These are phyloP conservation scores for Stephanodiscus triporus DNA, from an alignment of 108 stramenopile species.

Conservation along the genomic window DNA sequence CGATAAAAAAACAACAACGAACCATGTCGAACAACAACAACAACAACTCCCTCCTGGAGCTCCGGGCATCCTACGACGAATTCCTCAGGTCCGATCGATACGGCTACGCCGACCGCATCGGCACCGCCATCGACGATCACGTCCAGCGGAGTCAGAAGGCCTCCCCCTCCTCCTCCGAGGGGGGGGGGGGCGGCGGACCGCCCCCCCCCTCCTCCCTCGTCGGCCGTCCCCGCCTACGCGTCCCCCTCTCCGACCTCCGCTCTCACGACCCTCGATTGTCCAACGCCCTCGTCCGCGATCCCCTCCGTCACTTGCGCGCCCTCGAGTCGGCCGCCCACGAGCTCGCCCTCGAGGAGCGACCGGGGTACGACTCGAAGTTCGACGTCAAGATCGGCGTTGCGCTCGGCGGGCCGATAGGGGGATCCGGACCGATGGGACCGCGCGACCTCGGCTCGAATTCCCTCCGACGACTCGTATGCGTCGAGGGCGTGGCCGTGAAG, in stretches of 20 bases:
- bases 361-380: slow-evolving; percentile 70
- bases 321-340: slow-evolving; percentile 79
- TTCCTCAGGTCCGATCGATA: slow-evolving; percentile 49
- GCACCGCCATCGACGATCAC: slow-evolving; percentile 72
- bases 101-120: slow-evolving; percentile 54
- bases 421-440: slow-evolving; percentile 67
- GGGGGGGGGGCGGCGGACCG: slow-evolving; percentile 4
- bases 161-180: slow-evolving; percentile 15
- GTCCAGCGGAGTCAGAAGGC: slow-evolving; percentile 50
- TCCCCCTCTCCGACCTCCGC: slow-evolving; percentile 72
- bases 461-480: slow-evolving; percentile 88
- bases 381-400: slow-evolving; percentile 70
- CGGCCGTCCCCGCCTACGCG: slow-evolving; percentile 67
- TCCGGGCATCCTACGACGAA: slow-evolving; percentile 46
- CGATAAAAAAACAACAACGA: too few relatives aligned
- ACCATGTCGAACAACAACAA: neutral
- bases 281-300: slow-evolving; percentile 63
- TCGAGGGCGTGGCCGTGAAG: slow-evolving; percentile 99
- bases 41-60: slow-evolving; percentile 25
- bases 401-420: slow-evolving; percentile 67
- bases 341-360: slow-evolving; percentile 70
- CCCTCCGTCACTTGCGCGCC: slow-evolving; percentile 81
- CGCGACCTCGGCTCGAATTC: slow-evolving; percentile 67
- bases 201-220: slow-evolving; percentile 2
- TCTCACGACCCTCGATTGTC: slow-evolving; percentile 61